Evolutionary conservation across 306 rosid species (phyloP).

Genomic region (Heteromeles arbutifolia): DNA sequence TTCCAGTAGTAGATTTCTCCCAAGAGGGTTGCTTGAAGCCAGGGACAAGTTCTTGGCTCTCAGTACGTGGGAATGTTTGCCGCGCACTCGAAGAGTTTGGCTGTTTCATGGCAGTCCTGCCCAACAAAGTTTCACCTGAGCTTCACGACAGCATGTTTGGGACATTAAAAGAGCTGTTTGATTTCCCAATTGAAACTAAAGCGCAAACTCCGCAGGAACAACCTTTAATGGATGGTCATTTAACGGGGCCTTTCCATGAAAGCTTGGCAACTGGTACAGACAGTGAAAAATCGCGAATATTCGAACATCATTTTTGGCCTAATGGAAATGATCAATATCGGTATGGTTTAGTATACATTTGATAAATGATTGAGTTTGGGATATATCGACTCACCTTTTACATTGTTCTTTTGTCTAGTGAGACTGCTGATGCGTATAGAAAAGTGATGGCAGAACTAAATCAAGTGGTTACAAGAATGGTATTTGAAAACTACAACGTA

Average conservation of each 20-base stretch:
- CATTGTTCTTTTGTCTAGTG: too few species aligned
- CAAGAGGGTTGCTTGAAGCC: not conserved
- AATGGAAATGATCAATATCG: slow-evolving; percentile 10
- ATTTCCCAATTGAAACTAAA: not conserved
- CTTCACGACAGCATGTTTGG: not conserved
- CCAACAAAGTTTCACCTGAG: not conserved
- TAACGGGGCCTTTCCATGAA: not conserved
- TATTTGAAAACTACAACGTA: too few species aligned
- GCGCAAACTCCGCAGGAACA: too few species aligned
- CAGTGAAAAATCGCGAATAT: too few species aligned
- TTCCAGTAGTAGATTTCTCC: slow-evolving; percentile 1
- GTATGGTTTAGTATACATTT: not conserved
- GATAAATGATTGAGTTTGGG: too few species aligned
- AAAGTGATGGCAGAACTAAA: too few species aligned
- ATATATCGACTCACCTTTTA: too few species aligned
- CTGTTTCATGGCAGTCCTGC: slow-evolving; percentile 9
- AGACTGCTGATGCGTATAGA: too few species aligned
- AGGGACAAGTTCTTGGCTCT: slow-evolving; percentile 7
- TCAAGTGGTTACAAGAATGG: too few species aligned
- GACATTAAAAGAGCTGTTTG: slow-evolving; percentile 4
- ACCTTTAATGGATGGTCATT: not conserved
- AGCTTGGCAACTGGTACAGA: too few species aligned
- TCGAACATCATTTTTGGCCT: slow-evolving; percentile 25
- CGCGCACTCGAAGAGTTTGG: slow-evolving; percentile 16
- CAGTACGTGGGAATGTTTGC: slow-evolving; percentile 6